Conservation (phyloP, 495 filamentous ascomycete genomes). For the Cercophora samala region DNA sequence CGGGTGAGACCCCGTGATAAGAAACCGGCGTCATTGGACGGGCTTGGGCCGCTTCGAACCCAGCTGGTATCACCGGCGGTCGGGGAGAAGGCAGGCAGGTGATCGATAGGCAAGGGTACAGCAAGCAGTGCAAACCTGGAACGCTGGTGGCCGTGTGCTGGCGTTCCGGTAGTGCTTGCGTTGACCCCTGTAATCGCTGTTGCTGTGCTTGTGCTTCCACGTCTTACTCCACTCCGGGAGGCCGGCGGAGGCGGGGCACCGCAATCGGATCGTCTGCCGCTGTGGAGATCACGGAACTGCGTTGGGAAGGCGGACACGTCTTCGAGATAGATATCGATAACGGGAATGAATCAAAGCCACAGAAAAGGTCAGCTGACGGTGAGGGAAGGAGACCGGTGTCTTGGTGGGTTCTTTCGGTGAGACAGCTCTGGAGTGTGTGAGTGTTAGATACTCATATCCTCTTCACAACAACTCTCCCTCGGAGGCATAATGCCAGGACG, state of each 20-base stretch:
- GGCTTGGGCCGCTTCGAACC: background rate
- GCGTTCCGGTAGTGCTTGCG: constrained; percentile 1
- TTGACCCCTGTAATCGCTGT: constrained; percentile 7
- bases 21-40: constrained; percentile 16
- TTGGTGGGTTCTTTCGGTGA: background rate
- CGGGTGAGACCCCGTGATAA: constrained; percentile 25
- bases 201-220: background rate
- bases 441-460: background rate
- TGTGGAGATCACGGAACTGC: constrained; percentile 17
- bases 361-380: background rate
- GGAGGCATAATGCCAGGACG: background rate
- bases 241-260: constrained; percentile 23
- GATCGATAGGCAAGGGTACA: constrained; percentile 29
- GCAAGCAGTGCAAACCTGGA: too few species aligned
- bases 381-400: background rate
- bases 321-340: background rate
- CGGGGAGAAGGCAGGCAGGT: constrained; percentile 24
- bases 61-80: constrained; percentile 20
- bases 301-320: constrained; percentile 10
- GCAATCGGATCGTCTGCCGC: constrained; percentile 31
- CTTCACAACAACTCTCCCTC: background rate
- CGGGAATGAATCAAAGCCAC: background rate
- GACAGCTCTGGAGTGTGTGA: background rate
- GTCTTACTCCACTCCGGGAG: constrained; percentile 17
- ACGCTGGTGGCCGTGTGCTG: background rate